A percentile compares a stretch with the other conserved stretches of the same genome.
Conservation (phyloP, 495 filamentous ascomycete genomes). For the Schizothecium vesticola region DNA sequence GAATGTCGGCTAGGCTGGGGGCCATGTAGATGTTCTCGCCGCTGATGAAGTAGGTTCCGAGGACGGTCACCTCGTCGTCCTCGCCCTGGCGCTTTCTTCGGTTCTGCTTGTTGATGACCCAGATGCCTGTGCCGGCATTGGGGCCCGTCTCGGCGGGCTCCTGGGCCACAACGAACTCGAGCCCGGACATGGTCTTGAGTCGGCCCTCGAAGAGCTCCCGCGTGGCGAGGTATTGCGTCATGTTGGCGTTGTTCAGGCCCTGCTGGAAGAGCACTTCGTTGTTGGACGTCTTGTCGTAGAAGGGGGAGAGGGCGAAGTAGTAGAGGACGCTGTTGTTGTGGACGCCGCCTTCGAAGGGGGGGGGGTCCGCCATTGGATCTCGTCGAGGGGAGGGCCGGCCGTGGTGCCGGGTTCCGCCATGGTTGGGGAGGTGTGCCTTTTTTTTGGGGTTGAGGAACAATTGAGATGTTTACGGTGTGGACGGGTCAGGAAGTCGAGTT, state of each 20-base stretch:
- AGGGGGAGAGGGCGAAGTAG: conserved; percentile 86
- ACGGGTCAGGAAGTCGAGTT: background rate
- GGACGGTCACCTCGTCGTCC: conserved; percentile 62
- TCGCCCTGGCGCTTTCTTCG: conserved; percentile 55
- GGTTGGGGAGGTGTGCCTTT: background rate
- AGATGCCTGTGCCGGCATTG: conserved; percentile 64
- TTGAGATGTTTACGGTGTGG: background rate
- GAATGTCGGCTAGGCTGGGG: conserved; percentile 68
- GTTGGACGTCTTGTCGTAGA: conserved; percentile 86
- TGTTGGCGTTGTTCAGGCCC: conserved; percentile 62
- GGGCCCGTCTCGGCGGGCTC: conserved; percentile 64
- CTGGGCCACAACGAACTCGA: conserved; percentile 77
- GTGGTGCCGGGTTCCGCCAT: conserved; percentile 14
- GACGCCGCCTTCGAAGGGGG: conserved; percentile 51
- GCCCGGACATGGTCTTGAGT: conserved; percentile 70
- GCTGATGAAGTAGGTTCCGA: conserved; percentile 77
- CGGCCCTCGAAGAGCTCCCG: conserved; percentile 74
- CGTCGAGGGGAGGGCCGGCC: conserved; percentile 62
- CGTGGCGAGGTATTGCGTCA: conserved; percentile 53
- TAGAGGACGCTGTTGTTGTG: conserved; percentile 68
- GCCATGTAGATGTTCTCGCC: conserved; percentile 89
- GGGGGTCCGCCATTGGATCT: conserved; percentile 70
- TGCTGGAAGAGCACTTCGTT: conserved; percentile 75
- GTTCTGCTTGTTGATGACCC: conserved; percentile 88
- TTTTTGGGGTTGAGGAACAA: background rate